Conservation (phyloP, 306 rosid species). For the Prunus mongolica region DNA sequence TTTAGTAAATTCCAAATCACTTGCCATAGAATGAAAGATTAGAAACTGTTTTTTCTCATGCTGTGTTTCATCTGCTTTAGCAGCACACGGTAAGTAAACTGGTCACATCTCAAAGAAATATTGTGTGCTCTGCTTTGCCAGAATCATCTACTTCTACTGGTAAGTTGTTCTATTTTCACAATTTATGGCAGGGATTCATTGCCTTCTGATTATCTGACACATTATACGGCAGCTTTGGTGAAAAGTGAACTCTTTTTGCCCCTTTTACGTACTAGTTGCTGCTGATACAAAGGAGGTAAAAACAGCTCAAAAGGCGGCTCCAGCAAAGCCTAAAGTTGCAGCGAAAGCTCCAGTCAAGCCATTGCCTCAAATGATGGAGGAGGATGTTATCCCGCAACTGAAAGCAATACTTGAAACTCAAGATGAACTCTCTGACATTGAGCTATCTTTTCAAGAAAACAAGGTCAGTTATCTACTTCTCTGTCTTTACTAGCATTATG, state of each 20-base stretch:
- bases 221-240: not conserved
- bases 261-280: constrained; percentile 33
- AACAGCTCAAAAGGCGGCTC: constrained; percentile 45
- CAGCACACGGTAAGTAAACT: constrained; percentile 41
- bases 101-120: constrained; percentile 32
- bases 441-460: constrained; percentile 59
- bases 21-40: not conserved
- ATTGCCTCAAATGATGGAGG: constrained; percentile 85
- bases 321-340: constrained; percentile 60
- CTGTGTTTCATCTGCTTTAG: constrained; percentile 1
- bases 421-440: constrained; percentile 62
- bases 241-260: constrained; percentile 9
- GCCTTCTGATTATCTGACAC: not conserved
- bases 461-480: constrained; percentile 39
- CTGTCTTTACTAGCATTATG: not conserved
- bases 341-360: constrained; percentile 73
- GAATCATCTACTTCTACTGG: constrained; percentile 78
- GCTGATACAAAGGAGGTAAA: constrained; percentile 55
- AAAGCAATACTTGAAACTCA: constrained; percentile 66
- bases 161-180: constrained; percentile 23
- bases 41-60: not conserved
- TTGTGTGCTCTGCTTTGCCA: constrained; percentile 76
- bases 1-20: too few species aligned
- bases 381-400: constrained; percentile 83
- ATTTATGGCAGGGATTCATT: constrained; percentile 2